Base-by-base conservation (phyloP, 2,329 filamentous ascomycete species). In the Emydomyces testavorans region DNA sequence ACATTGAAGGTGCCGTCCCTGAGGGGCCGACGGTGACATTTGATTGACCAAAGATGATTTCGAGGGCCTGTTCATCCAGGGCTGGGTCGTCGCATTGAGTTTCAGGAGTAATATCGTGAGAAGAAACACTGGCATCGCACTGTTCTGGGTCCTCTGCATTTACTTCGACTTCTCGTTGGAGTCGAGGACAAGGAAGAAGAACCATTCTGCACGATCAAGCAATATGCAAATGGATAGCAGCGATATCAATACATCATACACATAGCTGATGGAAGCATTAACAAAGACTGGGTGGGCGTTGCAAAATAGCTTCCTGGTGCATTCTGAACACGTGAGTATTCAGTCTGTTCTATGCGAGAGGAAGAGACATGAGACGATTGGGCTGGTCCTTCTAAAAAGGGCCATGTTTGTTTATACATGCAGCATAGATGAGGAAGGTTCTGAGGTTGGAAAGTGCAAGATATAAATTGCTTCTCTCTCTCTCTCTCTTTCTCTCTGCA, bases 171-270 rank as follows among this genome's bases (percentile, higher is more conserved):
- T 32, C 45, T 8, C 42, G 41, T 15, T 47, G 49, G 16, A 46
- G 10, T 16, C 46, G 51, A 13, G 51, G 51, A 23, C 51, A 53
- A 24, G 46, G 49, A 20, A 40, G 47, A 37, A 53, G 32, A 35
- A 38, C 51, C 51, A 53, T 53, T n/a, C 26, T 50, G 16, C 20
- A n/a, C 20, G 28, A 26, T 10, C 5, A 31, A 15, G 26, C 16
- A 32, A 32, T 13, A 26, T 39, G 28, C 7, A 21, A 18, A n/a
- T n/a, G 11, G 8, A 18, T 31, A 6, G 13, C 13, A 15, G n/a
- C 2, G 23, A 18, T 11, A 21, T 15, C 21, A 7, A 26, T 5
- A 13, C 13, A 16, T 11, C 18, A 15, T 36, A 3, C 34, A 11
- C 8, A 11, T 7, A 36, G 34, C 18, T n/a, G n/a, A 36, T 36